Base-by-base conservation (phyloP, 1,139 yeast genomes). In the Lodderomyces elongisporus region DNA sequence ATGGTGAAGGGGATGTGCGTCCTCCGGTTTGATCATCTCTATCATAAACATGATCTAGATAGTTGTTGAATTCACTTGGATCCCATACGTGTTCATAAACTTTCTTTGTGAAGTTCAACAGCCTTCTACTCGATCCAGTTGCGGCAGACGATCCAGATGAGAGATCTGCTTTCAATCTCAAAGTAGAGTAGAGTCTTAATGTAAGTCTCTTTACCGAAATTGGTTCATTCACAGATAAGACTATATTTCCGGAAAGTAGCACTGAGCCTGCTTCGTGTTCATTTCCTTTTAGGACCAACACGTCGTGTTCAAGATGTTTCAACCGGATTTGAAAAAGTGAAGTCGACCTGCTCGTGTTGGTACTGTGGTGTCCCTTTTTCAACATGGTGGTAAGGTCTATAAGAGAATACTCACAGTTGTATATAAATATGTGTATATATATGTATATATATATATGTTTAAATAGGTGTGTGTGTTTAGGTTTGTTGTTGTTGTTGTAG, bases 11-110 rank as follows among this genome's bases (percentile, higher is more conserved):
- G 2, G 25, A 10, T 7, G 27, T 23, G 3, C 22, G 12, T 6
- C 15, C 27, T 5, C n/a, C 17, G 5, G 25, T 13, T 15, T 13
- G n/a, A 23, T 32, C 21, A 32, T 37, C 31, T 33, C 58, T 58
- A 22, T 56, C 65, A 41, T 59, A 56, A 49, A 60, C 48, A 30
- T 59, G 49, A 39, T 40, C 51, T 35, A 65, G 47, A 37, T 60
- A 60, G 31, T 45, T 43, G 17, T 52, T 49, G 28, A 79, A 59
- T 42, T 82, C 85, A 28, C 72, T 62, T 42, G 77, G 69, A 45
- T 82, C 85, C 94, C 95, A 87, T 28, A 62, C 66, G 49, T 84
- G 79, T 49, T 85, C 94, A 52, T 72, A 89, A 13, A 89, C 58
- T 32, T 74, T 68, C 45, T 75, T 77, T 37, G 80, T 85, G 49